Evolutionary conservation across 1,284 basidiomycete species (phyloP).

Genomic region (Porphyrellus sp.): DNA sequence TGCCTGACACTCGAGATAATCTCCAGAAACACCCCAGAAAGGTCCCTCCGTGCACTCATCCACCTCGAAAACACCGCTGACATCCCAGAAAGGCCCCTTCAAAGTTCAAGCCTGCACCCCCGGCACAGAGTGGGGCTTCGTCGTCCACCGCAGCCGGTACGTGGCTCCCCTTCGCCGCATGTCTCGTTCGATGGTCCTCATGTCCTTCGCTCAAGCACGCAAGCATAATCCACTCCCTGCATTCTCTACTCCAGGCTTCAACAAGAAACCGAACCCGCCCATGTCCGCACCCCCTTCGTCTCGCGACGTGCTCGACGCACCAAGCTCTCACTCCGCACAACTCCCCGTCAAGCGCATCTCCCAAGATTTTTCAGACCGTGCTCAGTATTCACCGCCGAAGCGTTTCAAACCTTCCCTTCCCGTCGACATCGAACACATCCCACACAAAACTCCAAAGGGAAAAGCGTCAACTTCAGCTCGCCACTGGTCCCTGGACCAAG

Average conservation of each 20-base stretch:
- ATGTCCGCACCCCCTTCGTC: slow-evolving; percentile 6
- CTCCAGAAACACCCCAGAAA: slow-evolving; percentile 12
- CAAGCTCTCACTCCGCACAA: slow-evolving; percentile 32
- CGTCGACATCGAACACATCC: slow-evolving; percentile 41
- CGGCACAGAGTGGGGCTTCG: background rate
- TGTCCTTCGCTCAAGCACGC: slow-evolving; percentile 4
- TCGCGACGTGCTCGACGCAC: slow-evolving; percentile 37
- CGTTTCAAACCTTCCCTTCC: slow-evolving; percentile 37
- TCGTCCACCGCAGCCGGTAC: slow-evolving; percentile 13
- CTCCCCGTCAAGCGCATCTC: slow-evolving; percentile 43
- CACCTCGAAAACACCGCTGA: background rate
- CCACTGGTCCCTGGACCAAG: slow-evolving; percentile 13
- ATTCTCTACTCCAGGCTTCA: slow-evolving; percentile 45
- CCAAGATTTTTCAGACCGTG: slow-evolving; percentile 37
- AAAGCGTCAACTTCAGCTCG: slow-evolving; percentile 6
- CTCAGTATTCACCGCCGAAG: slow-evolving; percentile 39
- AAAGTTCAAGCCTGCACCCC: slow-evolving; percentile 41
- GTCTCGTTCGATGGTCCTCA: slow-evolving; percentile 7
- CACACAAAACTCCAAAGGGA: slow-evolving; percentile 7
- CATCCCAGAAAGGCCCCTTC: slow-evolving; percentile 13
- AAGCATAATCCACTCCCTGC: slow-evolving; percentile 33
- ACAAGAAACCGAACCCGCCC: slow-evolving; percentile 22
- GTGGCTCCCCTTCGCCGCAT: slow-evolving; percentile 3
- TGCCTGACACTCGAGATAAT: background rate
- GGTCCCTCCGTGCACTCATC: background rate